Conservation (phyloP, 352 stramenopile genomes). For the Phytopythium chamaehyphon region DNA sequence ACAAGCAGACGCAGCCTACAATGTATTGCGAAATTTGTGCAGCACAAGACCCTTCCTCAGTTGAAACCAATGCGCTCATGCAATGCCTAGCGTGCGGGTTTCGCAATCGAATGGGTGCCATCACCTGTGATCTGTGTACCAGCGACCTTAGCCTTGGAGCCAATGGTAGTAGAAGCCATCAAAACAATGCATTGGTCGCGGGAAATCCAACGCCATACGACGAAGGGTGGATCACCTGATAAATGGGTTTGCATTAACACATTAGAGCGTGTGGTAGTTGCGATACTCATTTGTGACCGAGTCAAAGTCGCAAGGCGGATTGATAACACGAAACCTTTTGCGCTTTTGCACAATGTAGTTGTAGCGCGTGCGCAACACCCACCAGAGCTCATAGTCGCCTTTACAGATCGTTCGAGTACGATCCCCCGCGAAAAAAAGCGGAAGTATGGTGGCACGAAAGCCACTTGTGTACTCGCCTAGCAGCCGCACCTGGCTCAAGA, state of each 20-base stretch:
- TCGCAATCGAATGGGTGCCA: slow-evolving; percentile 42
- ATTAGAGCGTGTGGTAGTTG: slow-evolving; percentile 42
- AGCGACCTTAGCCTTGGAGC: neutral
- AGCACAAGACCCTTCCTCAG: slow-evolving; percentile 55
- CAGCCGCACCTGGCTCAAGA: slow-evolving; percentile 68
- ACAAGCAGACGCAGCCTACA: slow-evolving; percentile 48
- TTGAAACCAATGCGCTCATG: slow-evolving; percentile 41
- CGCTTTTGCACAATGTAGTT: slow-evolving; percentile 83
- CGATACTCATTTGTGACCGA: slow-evolving; percentile 76
- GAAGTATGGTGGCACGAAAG: slow-evolving; percentile 72
- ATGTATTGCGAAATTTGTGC: slow-evolving; percentile 70
- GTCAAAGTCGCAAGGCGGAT: slow-evolving; percentile 77
- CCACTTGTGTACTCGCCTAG: slow-evolving; percentile 67
- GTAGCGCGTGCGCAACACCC: slow-evolving; percentile 77
- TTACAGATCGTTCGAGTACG: slow-evolving; percentile 54
- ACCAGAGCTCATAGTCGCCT: slow-evolving; percentile 84
- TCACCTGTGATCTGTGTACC: slow-evolving; percentile 54
- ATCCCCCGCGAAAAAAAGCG: slow-evolving; percentile 68
- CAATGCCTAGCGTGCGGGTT: slow-evolving; percentile 68
- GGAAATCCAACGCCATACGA: slow-evolving; percentile 18
- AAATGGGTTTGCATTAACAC: neutral
- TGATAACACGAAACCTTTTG: slow-evolving; percentile 62
- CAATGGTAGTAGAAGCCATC: neutral
- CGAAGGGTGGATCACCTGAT: slow-evolving; percentile 28
- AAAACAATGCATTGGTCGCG: slow-evolving; percentile 3